A percentile compares a stretch with the other conserved stretches of the same genome.
Conservation (phyloP, 169 alveolate species). For the Pseudocohnilembus persalinus region DNA sequence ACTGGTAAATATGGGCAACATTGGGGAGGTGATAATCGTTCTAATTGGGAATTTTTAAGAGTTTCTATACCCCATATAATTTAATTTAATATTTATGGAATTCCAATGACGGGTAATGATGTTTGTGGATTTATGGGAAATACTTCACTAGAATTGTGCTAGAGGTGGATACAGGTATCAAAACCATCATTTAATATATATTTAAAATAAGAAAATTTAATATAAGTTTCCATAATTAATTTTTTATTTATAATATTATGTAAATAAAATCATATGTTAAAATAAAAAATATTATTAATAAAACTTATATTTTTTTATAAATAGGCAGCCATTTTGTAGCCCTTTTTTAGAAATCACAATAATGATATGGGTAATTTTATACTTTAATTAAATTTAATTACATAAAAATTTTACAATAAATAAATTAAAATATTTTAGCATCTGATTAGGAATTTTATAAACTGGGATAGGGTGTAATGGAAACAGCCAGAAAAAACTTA, state of each 20-base stretch:
- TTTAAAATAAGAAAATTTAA: too few relatives aligned
- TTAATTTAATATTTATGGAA: conserved; percentile 69
- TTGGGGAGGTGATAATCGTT: conserved; percentile 79
- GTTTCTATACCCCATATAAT: conserved; percentile 57
- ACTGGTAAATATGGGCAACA: conserved; percentile 63
- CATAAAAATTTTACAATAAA: background rate
- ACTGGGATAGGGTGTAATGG: conserved; percentile 15
- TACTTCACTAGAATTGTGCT: conserved; percentile 59
- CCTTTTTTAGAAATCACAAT: conserved; percentile 51
- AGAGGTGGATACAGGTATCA: conserved; percentile 77
- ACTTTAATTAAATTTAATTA: background rate
- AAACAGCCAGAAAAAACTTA: conserved; percentile 32
- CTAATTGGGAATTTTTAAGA: conserved; percentile 50
- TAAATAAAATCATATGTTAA: too few relatives aligned
- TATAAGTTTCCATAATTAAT: too few relatives aligned
- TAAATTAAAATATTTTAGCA: background rate
- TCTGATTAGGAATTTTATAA: conserved; percentile 28
- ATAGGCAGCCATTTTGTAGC: background rate
- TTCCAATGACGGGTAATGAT: conserved; percentile 79
- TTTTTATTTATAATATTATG: too few relatives aligned
- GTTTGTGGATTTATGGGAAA: conserved; percentile 78
- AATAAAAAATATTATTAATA: too few relatives aligned
- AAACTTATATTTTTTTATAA: too few relatives aligned
- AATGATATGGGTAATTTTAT: conserved; percentile 18
- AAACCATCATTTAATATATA: too few relatives aligned